Conservation (phyloP, 495 filamentous ascomycete species). For the Niebla homalea region DNA sequence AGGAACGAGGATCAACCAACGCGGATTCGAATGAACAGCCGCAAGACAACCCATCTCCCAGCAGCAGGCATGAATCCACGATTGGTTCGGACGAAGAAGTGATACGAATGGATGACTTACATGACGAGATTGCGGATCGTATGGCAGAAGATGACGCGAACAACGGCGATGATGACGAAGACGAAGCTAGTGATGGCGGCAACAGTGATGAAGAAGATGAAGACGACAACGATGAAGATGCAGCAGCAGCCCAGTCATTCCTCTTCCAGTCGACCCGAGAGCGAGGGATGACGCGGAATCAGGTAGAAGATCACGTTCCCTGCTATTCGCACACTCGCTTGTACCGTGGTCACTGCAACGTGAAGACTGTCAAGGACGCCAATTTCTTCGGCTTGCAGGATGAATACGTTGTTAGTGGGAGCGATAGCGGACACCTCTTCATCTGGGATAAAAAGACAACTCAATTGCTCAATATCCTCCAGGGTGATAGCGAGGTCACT, state of each 20-base stretch:
- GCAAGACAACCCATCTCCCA: background rate
- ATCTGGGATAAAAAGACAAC: conserved; percentile 57
- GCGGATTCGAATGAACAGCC: background rate
- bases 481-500: conserved; percentile 60
- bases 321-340: conserved; percentile 42
- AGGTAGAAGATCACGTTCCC: conserved; percentile 41
- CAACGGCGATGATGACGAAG: conserved; percentile 18
- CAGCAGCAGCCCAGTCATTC: conserved; percentile 21
- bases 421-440: conserved; percentile 57
- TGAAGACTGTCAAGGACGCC: conserved; percentile 63
- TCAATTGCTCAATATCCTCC: conserved; percentile 52
- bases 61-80: background rate
- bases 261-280: conserved; percentile 25
- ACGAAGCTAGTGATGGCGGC: conserved; percentile 22
- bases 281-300: conserved; percentile 26
- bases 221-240: conserved; percentile 19
- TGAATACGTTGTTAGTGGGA: conserved; percentile 62
- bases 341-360: conserved; percentile 60
- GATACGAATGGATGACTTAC: background rate
- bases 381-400: conserved; percentile 62
- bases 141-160: conserved; percentile 12
- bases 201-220: conserved; percentile 25
- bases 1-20: too few relatives aligned
- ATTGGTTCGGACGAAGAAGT: background rate
- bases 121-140: conserved; percentile 1